Evolutionary conservation across 1,284 basidiomycete species (phyloP).

Genomic region (Fistulina hepatica): DNA sequence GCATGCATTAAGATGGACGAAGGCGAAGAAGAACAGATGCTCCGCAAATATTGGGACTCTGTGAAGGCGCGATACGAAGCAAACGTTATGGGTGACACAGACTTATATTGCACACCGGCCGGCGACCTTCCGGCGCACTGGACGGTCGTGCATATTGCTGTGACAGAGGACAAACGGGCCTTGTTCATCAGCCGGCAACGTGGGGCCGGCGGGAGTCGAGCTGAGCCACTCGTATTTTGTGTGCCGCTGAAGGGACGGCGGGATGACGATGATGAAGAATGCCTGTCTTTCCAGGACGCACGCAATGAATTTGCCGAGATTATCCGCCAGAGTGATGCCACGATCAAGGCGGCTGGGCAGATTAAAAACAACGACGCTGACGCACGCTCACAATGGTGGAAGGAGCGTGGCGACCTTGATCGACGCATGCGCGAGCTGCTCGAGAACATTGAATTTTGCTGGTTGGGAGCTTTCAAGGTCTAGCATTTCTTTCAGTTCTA

Average conservation of each 20-base stretch:
- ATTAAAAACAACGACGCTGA: constrained; percentile 55
- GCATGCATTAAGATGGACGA: constrained; percentile 28
- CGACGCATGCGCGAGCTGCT: constrained; percentile 65
- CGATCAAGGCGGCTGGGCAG: constrained; percentile 63
- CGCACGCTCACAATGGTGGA: constrained; percentile 81
- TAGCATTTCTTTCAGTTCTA: constrained; percentile 11
- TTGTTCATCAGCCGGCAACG: constrained; percentile 80
- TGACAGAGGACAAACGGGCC: constrained; percentile 74
- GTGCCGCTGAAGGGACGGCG: constrained; percentile 80
- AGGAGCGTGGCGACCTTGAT: constrained; percentile 66
- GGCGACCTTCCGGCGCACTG: constrained; percentile 63
- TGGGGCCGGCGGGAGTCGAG: constrained; percentile 29
- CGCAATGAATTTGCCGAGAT: constrained; percentile 70
- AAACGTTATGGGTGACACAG: constrained; percentile 24
- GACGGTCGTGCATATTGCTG: constrained; percentile 77
- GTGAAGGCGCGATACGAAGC: constrained; percentile 16
- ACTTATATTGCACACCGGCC: constrained; percentile 27
- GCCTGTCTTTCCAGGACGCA: constrained; percentile 70
- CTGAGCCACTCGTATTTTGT: constrained; percentile 73
- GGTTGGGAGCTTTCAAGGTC: constrained; percentile 97
- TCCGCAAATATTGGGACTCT: constrained; percentile 32
- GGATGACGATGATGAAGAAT: constrained; percentile 60
- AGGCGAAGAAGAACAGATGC: constrained; percentile 53
- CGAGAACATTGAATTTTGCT: constrained; percentile 85
- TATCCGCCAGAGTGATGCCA: constrained; percentile 66